A percentile compares a stretch with the other conserved stretches of the same genome.
phyloP scores from a whole-genome alignment of 1,284 basidiomycete species.

The Tilletia indica region DNA sequence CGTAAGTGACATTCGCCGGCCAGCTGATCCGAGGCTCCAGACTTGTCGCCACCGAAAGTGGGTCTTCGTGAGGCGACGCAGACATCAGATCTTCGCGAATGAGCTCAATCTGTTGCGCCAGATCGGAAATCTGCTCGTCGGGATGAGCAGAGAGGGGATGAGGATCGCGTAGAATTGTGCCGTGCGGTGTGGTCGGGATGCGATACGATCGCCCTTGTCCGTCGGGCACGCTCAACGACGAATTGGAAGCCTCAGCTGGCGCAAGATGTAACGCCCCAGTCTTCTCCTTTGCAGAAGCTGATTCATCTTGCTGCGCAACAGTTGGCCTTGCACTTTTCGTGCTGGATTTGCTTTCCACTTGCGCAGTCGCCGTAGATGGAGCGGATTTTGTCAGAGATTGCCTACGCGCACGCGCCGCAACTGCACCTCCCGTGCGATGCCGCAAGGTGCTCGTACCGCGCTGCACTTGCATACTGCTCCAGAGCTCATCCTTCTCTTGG shows the following conservation, averaged over 20 bases:
- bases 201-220: slow-evolving; percentile 5
- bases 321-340: neutral
- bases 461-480: slow-evolving; percentile 18
- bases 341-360: neutral
- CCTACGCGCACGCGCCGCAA: slow-evolving; percentile 9
- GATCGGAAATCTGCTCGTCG: slow-evolving; percentile 66
- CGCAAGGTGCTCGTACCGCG: slow-evolving; percentile 12
- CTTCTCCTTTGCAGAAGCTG: neutral
- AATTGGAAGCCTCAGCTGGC: neutral
- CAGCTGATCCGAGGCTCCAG: slow-evolving; percentile 61
- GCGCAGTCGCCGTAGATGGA: neutral
- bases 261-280: neutral
- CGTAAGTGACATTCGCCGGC: slow-evolving; percentile 80
- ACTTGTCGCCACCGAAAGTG: neutral
- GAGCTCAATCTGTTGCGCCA: slow-evolving; percentile 75
- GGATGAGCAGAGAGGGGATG: slow-evolving; percentile 75
- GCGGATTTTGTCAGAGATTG: neutral
- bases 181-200: slow-evolving; percentile 21
- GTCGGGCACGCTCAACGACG: neutral
- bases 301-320: neutral
- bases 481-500: slow-evolving; percentile 8
- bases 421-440: slow-evolving; percentile 15
- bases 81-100: slow-evolving; percentile 75
- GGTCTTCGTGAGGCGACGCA: slow-evolving; percentile 41
- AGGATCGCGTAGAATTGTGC: slow-evolving; percentile 42